These are phyloP conservation scores for Xerocomus minutiporus DNA, from an alignment of 1,284 basidiomycete species.

Conservation along the genomic window DNA sequence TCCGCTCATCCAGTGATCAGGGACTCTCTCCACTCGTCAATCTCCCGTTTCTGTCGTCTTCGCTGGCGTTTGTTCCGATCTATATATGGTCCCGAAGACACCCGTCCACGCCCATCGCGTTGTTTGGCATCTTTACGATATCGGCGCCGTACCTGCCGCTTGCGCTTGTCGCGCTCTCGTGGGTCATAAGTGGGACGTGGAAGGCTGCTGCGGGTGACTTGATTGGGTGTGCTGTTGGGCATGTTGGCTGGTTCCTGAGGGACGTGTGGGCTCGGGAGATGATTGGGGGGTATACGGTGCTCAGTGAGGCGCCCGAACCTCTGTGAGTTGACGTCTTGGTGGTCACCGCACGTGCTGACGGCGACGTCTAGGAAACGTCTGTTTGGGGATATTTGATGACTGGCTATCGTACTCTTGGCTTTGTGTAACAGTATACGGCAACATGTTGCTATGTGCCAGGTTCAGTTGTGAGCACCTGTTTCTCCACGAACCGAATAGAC, in stretches of 20 bases:
- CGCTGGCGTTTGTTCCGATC: constrained; percentile 89
- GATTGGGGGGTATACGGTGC: constrained; percentile 67
- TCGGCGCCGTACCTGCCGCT: constrained; percentile 94
- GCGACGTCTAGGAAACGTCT: constrained; percentile 49
- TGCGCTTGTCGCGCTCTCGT: constrained; percentile 84
- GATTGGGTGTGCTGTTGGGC: constrained; percentile 85
- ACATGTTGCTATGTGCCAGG: too few relatives aligned
- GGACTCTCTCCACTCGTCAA: constrained; percentile 81
- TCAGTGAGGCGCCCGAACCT: constrained; percentile 73
- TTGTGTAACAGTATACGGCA: constrained; percentile 7
- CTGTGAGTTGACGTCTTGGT: constrained; percentile 57
- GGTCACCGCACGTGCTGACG: background rate
- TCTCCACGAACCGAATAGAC: background rate
- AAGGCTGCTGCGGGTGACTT: constrained; percentile 81
- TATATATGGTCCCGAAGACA: constrained; percentile 96
- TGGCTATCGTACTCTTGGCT: background rate
- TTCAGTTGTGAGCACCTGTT: too few relatives aligned
- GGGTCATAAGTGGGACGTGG: constrained; percentile 86
- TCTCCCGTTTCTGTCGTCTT: constrained; percentile 84
- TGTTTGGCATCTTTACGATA: constrained; percentile 93
- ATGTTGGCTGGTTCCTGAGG: constrained; percentile 88
- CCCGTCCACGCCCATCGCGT: constrained; percentile 88
- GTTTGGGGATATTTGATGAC: constrained; percentile 51
- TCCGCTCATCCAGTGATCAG: constrained; percentile 38
- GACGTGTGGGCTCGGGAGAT: constrained; percentile 96